These are phyloP conservation scores for Lagenaria siceraria DNA, from an alignment of 306 rosid species.

Conservation along the genomic window DNA sequence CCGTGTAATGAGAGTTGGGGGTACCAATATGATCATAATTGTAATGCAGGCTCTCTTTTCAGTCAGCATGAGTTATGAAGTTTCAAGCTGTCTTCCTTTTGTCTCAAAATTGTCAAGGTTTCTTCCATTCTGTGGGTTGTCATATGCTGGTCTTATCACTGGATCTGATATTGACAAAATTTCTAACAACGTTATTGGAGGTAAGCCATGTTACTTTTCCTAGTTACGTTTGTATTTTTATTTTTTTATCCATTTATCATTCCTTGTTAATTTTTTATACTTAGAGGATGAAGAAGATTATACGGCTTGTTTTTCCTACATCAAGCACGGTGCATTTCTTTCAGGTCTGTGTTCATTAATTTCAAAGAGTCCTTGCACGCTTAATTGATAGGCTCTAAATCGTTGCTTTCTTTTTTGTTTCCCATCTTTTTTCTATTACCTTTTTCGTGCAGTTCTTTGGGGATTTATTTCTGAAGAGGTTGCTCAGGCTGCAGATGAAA, in stretches of 20 bases:
- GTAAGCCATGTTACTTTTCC: constrained; percentile 23
- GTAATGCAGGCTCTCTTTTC: constrained; percentile 63
- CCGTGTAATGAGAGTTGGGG: not conserved
- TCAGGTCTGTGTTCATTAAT: constrained; percentile 47
- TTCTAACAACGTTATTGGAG: constrained; percentile 34
- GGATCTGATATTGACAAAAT: constrained; percentile 41
- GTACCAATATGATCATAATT: not conserved
- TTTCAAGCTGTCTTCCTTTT: constrained; percentile 27
- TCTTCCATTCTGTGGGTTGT: constrained; percentile 60
- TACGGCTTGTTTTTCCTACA: constrained; percentile 38
- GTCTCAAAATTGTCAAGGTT: constrained; percentile 41
- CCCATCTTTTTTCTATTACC: constrained; percentile 11
- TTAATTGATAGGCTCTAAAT: not conserved
- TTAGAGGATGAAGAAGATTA: constrained; percentile 47
- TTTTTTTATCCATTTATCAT: not conserved
- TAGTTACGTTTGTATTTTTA: not conserved
- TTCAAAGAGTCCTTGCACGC: not conserved
- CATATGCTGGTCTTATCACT: constrained; percentile 54
- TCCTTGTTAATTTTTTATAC: not conserved
- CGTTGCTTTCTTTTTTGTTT: constrained; percentile 8
- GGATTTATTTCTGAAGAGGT: constrained; percentile 46
- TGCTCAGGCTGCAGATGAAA: constrained; percentile 41
- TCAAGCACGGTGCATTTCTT: constrained; percentile 70
- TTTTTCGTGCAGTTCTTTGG: constrained; percentile 52
- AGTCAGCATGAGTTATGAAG: constrained; percentile 29